Evolutionary conservation across 306 rosid species (phyloP).

Genomic region (Acacia confusa): DNA sequence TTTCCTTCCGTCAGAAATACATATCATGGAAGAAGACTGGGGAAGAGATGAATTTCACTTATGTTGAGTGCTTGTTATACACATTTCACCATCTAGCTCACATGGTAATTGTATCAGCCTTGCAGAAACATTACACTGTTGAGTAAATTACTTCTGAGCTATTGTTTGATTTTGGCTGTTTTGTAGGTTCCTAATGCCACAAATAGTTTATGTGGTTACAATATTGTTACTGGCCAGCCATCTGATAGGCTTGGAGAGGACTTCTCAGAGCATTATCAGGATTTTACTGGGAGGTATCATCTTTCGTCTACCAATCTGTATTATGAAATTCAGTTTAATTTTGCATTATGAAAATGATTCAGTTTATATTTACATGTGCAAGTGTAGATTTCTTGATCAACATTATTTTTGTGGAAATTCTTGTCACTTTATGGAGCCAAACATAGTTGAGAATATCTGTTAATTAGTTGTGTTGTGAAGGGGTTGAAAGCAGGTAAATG

Average conservation of each 20-base stretch:
- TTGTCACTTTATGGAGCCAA: not conserved
- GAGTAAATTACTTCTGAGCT: not conserved
- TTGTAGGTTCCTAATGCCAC: conserved; percentile 97
- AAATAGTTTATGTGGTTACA: conserved; percentile 95
- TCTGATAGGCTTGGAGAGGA: conserved; percentile 99
- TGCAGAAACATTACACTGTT: conserved; percentile 6
- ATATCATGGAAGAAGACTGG: conserved; percentile 91
- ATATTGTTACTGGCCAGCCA: conserved; percentile 96
- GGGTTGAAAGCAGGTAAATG: conserved; percentile 3
- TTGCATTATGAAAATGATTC: not conserved
- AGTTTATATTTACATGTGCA: not conserved
- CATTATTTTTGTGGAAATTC: not conserved
- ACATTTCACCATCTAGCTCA: conserved; percentile 96
- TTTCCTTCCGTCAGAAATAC: conserved; percentile 62
- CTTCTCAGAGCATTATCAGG: conserved; percentile 73
- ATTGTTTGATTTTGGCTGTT: conserved; percentile 25
- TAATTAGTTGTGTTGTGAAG: not conserved
- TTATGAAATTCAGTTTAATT: too few species aligned
- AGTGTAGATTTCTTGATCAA: not conserved
- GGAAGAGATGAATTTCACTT: conserved; percentile 90
- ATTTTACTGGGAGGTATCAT: conserved; percentile 81
- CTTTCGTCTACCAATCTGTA: conserved; percentile 7
- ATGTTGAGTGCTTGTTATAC: conserved; percentile 91
- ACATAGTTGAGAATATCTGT: not conserved
- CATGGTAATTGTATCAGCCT: conserved; percentile 54